phyloP scores from a whole-genome alignment of 2,329 filamentous ascomycete genomes.

The Onygena corvina region DNA sequence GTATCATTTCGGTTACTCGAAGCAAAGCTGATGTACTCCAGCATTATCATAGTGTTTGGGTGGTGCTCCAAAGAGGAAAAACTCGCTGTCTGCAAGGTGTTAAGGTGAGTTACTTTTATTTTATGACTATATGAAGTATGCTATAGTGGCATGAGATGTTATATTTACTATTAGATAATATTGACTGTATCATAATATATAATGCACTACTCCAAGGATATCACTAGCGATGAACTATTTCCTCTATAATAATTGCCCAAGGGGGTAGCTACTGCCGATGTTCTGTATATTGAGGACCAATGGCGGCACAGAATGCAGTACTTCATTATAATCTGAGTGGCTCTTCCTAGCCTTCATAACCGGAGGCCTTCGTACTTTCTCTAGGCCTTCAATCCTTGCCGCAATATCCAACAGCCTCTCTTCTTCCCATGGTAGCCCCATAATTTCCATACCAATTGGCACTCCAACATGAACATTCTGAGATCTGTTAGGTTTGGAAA shows the following conservation, averaged over 20 bases:
- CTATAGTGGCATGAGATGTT: background rate
- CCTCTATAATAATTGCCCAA: constrained; percentile 6
- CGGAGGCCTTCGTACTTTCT: constrained; percentile 32
- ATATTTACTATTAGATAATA: background rate
- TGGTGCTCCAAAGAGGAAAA: constrained; percentile 10
- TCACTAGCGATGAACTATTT: too few species aligned
- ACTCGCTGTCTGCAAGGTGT: constrained; percentile 14
- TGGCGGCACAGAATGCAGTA: constrained; percentile 4
- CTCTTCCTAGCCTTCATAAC: background rate
- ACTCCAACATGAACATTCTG: constrained; percentile 42
- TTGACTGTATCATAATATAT: background rate
- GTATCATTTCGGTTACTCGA: constrained; percentile 8
- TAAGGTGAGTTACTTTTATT: background rate
- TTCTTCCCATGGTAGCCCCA: constrained; percentile 47
- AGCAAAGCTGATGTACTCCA: constrained; percentile 11
- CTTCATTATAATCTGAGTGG: background rate
- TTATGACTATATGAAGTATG: background rate
- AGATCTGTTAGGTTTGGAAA: constrained; percentile 7
- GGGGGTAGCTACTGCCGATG: constrained; percentile 12
- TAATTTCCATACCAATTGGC: constrained; percentile 53
- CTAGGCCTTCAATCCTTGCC: constrained; percentile 38
- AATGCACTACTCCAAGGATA: too few species aligned
- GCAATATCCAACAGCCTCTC: constrained; percentile 43
- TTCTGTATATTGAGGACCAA: constrained; percentile 11
- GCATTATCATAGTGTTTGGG: constrained; percentile 15